Evolutionary conservation across 1,139 yeast species (phyloP).

Genomic region (Taphrina communis): DNA sequence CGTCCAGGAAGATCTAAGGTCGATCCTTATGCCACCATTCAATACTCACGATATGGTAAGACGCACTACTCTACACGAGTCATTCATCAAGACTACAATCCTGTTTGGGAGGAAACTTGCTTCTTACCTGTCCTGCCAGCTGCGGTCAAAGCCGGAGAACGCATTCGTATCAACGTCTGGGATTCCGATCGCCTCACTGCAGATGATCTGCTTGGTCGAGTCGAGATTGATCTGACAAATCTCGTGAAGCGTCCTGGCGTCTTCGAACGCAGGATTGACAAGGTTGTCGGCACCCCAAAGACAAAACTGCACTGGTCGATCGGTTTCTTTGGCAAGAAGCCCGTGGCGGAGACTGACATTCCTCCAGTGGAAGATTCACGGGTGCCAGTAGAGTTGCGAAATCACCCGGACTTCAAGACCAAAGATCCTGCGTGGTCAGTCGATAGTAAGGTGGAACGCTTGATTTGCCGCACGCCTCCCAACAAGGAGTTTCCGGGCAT

Average conservation of each 20-base stretch:
- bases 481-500: slow-evolving; percentile 41
- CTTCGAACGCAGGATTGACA: slow-evolving; percentile 34
- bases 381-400: slow-evolving; percentile 35
- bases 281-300: slow-evolving; percentile 32
- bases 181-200: slow-evolving; percentile 42
- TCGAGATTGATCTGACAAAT: slow-evolving; percentile 34
- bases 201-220: slow-evolving; percentile 43
- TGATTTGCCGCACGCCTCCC: slow-evolving; percentile 34
- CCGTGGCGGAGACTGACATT: slow-evolving; percentile 10
- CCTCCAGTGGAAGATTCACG: slow-evolving; percentile 34
- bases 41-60: slow-evolving; percentile 38
- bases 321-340: slow-evolving; percentile 38
- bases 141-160: slow-evolving; percentile 42
- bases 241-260: slow-evolving; percentile 37
- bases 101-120: slow-evolving; percentile 42
- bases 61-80: slow-evolving; percentile 42
- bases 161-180: slow-evolving; percentile 41
- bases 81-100: slow-evolving; percentile 39
- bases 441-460: slow-evolving; percentile 37
- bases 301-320: slow-evolving; percentile 38
- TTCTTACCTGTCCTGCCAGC: slow-evolving; percentile 38
- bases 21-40: slow-evolving; percentile 42
- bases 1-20: slow-evolving; percentile 39
- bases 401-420: slow-evolving; percentile 33
- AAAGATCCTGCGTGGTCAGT: slow-evolving; percentile 29